Evolutionary conservation across 2,329 filamentous ascomycete genomes (phyloP), one percentile per base, ranked within the genome.

Genomic region (Diaporthe vexans): DNA sequence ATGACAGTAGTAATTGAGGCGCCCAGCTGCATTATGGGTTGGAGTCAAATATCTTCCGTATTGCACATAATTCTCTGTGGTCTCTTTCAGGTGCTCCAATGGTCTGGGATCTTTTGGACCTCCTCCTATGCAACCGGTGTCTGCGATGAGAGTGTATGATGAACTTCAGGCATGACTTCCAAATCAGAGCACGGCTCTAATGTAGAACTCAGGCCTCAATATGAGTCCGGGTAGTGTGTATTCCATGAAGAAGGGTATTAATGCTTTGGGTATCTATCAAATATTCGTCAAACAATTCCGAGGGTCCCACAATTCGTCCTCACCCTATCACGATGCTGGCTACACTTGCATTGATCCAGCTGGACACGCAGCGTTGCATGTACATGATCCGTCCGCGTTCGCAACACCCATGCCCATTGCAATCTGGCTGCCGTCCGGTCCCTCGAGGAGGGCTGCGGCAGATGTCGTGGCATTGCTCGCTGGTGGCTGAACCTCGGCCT

Each of bases 361-460:
- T 40, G 71, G 71, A 21, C 71, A 72, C 10, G 58, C 58, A 65
- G 29, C 71, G 17, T 72, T 19, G 58, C 71, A 72, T 8, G 59
- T 52, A 24, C 71, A 72, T 10, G 37, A 46, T 1, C 71, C 71
- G 4, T 72, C 71, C 17, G 46, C 58, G 19, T n/a, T 43, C 24
- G 21, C 15, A 19, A 54, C 35, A 19, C 71, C 71, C 58, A 35
- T 54, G 0, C 71, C 71, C 57, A 54, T 72, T 3, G 48, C 46
- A 17, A 63, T 51, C 15, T 72, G 71, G 3, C 58, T 57, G 26
- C 58, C 71, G 21, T 35, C 15, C 3, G 46, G 59, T 6, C 43
- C 71, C 37, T 61, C 29, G 9, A 65, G 57, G 19, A 67, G 37
- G 17, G 29, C 4, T 51, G 43, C 29, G 3, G 61, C 4, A 51